Conservation (phyloP, 176 grass and related monocot genomes). For the Paspalum notatum region DNA sequence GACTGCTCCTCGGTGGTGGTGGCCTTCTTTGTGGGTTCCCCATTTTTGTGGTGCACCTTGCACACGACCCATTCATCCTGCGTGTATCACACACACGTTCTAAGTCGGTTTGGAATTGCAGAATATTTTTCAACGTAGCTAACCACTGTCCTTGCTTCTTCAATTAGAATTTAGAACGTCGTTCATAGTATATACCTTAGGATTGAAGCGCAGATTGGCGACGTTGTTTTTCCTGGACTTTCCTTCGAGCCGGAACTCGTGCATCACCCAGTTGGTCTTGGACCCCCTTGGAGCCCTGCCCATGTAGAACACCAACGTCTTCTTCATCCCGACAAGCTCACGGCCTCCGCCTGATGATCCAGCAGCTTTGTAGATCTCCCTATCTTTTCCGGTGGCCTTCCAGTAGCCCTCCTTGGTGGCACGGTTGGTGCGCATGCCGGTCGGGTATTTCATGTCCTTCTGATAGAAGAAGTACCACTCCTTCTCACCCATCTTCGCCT, state of each 20-base stretch:
- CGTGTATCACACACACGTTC: not conserved
- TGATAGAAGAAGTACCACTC: slow-evolving; percentile 77
- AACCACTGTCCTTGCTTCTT: too few relatives aligned
- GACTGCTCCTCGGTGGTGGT: not conserved
- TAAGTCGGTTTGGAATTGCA: not conserved
- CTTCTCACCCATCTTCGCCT: slow-evolving; percentile 75
- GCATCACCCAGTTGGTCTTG: slow-evolving; percentile 88
- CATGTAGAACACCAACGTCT: slow-evolving; percentile 85
- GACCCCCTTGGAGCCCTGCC: slow-evolving; percentile 71
- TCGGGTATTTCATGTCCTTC: slow-evolving; percentile 74
- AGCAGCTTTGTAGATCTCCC: slow-evolving; percentile 54
- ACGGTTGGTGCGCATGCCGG: slow-evolving; percentile 67
- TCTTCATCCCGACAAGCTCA: slow-evolving; percentile 71
- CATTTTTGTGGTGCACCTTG: slow-evolving; percentile 34
- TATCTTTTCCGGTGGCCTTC: slow-evolving; percentile 88
- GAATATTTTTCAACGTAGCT: not conserved
- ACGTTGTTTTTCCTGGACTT: slow-evolving; percentile 18
- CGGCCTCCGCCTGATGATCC: not conserved
- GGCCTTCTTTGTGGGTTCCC: not conserved
- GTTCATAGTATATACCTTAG: slow-evolving; percentile 23
- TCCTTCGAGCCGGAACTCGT: slow-evolving; percentile 73
- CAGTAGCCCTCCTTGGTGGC: slow-evolving; percentile 79
- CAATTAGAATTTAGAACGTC: too few relatives aligned
- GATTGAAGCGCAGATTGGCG: not conserved
- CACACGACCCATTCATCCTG: slow-evolving; percentile 48